Evolutionary conservation across 805 yeast species (phyloP).

Genomic region (Cyberlindnera mrakii): DNA sequence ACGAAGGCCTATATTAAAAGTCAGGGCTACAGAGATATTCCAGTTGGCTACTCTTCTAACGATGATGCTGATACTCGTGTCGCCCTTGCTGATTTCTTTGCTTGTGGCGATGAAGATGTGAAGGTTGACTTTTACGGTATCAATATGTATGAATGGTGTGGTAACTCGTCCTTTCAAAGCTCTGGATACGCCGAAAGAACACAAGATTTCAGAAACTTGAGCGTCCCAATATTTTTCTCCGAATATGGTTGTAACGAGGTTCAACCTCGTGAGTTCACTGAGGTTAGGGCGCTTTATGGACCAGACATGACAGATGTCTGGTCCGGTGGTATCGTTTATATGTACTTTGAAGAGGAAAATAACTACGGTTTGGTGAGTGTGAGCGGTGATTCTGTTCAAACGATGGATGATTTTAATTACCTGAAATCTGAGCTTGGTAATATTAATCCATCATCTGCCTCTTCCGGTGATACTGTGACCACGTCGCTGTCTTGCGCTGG

Average conservation of each 20-base stretch:
- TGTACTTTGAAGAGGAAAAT: constrained; percentile 83
- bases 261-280: constrained; percentile 72
- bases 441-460: constrained; percentile 45
- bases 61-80: constrained; percentile 71
- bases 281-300: constrained; percentile 61
- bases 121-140: constrained; percentile 76
- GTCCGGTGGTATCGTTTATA: constrained; percentile 93
- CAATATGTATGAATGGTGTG: constrained; percentile 90
- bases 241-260: constrained; percentile 83
- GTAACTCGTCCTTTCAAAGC: constrained; percentile 54
- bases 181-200: constrained; percentile 75
- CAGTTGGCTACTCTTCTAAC: constrained; percentile 86
- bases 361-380: constrained; percentile 73
- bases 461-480: constrained; percentile 31
- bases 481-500: constrained; percentile 43
- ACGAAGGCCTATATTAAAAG: constrained; percentile 61
- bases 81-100: constrained; percentile 70
- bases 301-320: constrained; percentile 79
- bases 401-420: constrained; percentile 55
- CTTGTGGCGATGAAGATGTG: constrained; percentile 58
- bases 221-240: constrained; percentile 80
- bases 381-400: constrained; percentile 42
- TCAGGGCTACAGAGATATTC: constrained; percentile 63
- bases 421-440: constrained; percentile 47
- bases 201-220: constrained; percentile 60